Conservation (phyloP, 163 green algal species). For the Prototheca wickerhamii region DNA sequence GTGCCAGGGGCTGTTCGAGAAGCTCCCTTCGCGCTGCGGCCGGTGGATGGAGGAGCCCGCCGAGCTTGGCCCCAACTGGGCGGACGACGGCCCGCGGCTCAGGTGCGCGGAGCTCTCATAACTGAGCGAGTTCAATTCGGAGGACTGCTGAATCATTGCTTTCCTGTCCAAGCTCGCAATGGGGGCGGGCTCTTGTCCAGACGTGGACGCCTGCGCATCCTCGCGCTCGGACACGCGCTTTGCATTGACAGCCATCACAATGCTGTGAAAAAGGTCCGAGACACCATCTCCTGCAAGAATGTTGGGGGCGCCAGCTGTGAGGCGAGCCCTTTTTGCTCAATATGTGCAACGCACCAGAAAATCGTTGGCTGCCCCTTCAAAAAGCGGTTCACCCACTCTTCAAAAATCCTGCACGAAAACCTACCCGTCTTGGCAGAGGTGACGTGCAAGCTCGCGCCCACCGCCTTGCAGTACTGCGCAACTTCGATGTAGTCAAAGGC, state of each 20-base stretch:
- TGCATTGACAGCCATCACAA: not conserved
- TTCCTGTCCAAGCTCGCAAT: not conserved
- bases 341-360: not conserved
- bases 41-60: not conserved
- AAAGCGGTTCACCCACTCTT: too few species aligned
- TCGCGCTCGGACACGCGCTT: not conserved
- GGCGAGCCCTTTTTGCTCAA: too few species aligned
- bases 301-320: too few species aligned
- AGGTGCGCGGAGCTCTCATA: too few species aligned
- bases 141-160: too few species aligned
- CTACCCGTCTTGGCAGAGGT: not conserved
- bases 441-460: not conserved
- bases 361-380: not conserved
- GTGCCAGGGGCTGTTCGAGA: slow-evolving; percentile 1
- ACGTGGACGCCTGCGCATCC: too few species aligned
- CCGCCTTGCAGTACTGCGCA: not conserved
- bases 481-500: not conserved
- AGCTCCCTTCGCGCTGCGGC: not conserved
- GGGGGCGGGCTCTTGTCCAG: too few species aligned
- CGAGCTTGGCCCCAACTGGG: not conserved
- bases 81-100: too few species aligned
- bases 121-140: too few species aligned
- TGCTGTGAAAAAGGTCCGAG: not conserved
- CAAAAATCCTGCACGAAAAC: too few species aligned
- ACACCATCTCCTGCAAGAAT: not conserved